Conservation (phyloP, 1,139 yeast genomes). For the Meyerozyma guilliermondii region DNA sequence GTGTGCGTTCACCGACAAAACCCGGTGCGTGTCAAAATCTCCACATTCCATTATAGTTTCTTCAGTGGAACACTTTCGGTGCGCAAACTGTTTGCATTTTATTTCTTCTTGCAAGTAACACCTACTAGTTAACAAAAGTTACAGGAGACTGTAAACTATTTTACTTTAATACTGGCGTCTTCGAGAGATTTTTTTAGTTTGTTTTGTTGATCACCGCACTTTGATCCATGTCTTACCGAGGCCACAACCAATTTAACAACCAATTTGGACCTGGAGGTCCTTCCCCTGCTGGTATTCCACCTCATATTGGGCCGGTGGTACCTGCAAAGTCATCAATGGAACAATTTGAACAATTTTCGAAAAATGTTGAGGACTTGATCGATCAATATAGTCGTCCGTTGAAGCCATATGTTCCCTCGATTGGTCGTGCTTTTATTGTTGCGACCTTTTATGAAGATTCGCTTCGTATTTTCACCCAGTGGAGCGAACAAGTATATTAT, state of each 20-base stretch:
- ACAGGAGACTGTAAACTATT: neutral
- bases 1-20: constrained; percentile 1
- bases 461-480: constrained; percentile 75
- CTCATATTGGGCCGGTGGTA: constrained; percentile 19
- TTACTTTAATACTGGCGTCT: neutral
- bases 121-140: neutral
- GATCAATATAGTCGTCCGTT: constrained; percentile 46
- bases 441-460: constrained; percentile 95
- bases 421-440: constrained; percentile 87
- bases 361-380: constrained; percentile 40
- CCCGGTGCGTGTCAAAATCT: neutral
- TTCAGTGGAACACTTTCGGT: neutral
- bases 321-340: constrained; percentile 21
- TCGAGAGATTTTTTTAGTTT: neutral
- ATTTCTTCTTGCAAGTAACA: neutral
- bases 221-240: constrained; percentile 13
- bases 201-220: neutral
- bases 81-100: neutral
- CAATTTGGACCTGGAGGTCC: constrained; percentile 4
- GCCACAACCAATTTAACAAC: constrained; percentile 11
- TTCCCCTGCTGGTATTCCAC: constrained; percentile 7
- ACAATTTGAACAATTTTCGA: constrained; percentile 43
- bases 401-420: constrained; percentile 74
- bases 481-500: constrained; percentile 88
- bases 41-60: neutral